Evolutionary conservation across 1,284 basidiomycete species (phyloP).

Genomic region (Trichosporon faecale): DNA sequence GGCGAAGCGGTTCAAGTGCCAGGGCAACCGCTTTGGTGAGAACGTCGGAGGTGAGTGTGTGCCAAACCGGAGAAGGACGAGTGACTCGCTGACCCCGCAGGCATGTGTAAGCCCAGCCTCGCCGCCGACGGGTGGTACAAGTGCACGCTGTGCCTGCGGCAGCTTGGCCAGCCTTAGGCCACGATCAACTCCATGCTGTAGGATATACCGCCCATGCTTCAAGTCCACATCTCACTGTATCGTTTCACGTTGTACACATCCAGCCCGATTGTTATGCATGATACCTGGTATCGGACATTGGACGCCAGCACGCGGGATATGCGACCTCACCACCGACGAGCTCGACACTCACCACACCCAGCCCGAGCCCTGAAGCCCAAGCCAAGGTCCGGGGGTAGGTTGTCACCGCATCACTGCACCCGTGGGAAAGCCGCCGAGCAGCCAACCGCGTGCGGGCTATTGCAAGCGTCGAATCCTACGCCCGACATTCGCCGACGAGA

Average conservation of each 20-base stretch:
- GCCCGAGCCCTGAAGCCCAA: background rate
- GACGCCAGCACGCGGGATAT: background rate
- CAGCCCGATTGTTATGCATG: background rate
- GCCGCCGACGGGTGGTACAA: slow-evolving; percentile 6
- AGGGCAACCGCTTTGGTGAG: slow-evolving; percentile 13
- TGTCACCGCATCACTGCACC: background rate
- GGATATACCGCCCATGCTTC: background rate
- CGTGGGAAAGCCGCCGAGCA: background rate
- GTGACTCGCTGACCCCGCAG: background rate
- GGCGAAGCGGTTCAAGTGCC: slow-evolving; percentile 10
- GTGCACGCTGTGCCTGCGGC: slow-evolving; percentile 8
- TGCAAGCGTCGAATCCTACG: slow-evolving; percentile 9
- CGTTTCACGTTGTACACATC: background rate
- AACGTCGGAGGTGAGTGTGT: slow-evolving; percentile 10
- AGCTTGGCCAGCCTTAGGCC: background rate
- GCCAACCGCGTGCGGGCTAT: background rate
- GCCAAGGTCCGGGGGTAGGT: background rate
- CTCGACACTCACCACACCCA: background rate
- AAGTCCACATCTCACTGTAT: background rate
- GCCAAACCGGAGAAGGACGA: no score
- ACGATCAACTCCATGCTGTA: background rate
- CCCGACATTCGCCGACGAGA: slow-evolving; percentile 9
- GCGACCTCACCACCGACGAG: background rate
- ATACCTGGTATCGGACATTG: background rate
- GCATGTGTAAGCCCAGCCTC: slow-evolving; percentile 13